Evolutionary conservation across 2,329 filamentous ascomycete species (phyloP), one percentile per base, ranked within the genome.

Genomic region (Pleurostoma richardsiae): DNA sequence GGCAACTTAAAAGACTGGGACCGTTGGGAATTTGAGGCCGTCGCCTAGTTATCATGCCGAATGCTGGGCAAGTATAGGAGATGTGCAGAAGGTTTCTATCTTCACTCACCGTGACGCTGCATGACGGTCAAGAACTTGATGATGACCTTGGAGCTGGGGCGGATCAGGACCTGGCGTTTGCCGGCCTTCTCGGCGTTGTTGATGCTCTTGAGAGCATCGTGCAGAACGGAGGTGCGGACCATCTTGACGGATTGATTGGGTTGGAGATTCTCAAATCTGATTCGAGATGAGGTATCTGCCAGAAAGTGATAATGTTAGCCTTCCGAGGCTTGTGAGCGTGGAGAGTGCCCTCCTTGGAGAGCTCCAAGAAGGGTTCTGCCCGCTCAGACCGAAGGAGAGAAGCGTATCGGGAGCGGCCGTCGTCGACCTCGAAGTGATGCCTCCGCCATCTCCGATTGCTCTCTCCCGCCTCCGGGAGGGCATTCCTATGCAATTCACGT

Each of bases 11-110:
- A 99, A 90, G 91, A 90, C 92, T 90, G 84, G 86, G 80, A 85
- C 86, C 88, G 90, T 96, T 73, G 77, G 70, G 59, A 59, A 57
- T 71, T 81, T 82, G 83, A 86, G 85, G 92, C 85, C 83, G 83
- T 90, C 85, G 86, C 89, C 92, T 96, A 99, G 94, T 97, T 97
- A 97, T 97, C 90, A 96, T 87, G 86, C 91, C 92, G 94, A 94
- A 85, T 19, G 19, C 19, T 19, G 19, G 19, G 19, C 19, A 19
- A 19, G 19, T 19, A 19, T 19, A 19, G 19, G 19, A 19, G 19
- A 19, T 19, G 19, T 19, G 19, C 2, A 19, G 19, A 19, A 19
- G 19, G 19, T 19, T 19, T 19, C 19, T 19, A 19, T 19, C 19
- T 19, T 19, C 42, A 88, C 90, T 59, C 94, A 97, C 94, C 94